Conservation (phyloP, 129 eudicot species). For the Centrapalus pauciflorus region DNA sequence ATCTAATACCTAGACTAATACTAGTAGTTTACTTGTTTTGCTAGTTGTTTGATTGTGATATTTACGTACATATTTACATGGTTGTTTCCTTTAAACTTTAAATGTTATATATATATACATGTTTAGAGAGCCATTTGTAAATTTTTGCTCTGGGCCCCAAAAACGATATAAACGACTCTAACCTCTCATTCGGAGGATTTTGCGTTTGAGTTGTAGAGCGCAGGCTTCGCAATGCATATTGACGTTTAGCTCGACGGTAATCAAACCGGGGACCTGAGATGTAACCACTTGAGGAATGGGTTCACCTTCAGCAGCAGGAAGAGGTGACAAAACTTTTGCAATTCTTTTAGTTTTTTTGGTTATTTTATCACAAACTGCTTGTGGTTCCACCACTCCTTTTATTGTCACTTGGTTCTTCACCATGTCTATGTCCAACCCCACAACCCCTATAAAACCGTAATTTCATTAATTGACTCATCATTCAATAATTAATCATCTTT, state of each 20-base stretch:
- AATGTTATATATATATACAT: too few relatives aligned
- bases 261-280: constrained; percentile 71
- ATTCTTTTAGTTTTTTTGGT: constrained; percentile 76
- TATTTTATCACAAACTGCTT: constrained; percentile 66
- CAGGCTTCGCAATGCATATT: constrained; percentile 97
- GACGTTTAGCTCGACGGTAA: constrained; percentile 73
- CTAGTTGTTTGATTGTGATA: too few relatives aligned
- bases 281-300: constrained; percentile 73
- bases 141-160: too few relatives aligned
- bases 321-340: constrained; percentile 80
- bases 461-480: too few relatives aligned
- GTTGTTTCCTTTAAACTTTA: too few relatives aligned
- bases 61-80: too few relatives aligned
- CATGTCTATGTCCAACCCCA: constrained; percentile 74
- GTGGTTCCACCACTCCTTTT: constrained; percentile 87
- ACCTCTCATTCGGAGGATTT: constrained; percentile 96
- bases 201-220: constrained; percentile 82
- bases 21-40: too few relatives aligned
- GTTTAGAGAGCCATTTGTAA: too few relatives aligned
- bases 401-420: constrained; percentile 74
- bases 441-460: constrained; percentile 50
- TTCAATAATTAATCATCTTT: not conserved
- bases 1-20: too few relatives aligned
- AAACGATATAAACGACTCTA: too few relatives aligned
- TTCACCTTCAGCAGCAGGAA: constrained; percentile 80